phyloP scores from a whole-genome alignment of 768 basidiomycete species.

The Coprinellus micaceus region DNA sequence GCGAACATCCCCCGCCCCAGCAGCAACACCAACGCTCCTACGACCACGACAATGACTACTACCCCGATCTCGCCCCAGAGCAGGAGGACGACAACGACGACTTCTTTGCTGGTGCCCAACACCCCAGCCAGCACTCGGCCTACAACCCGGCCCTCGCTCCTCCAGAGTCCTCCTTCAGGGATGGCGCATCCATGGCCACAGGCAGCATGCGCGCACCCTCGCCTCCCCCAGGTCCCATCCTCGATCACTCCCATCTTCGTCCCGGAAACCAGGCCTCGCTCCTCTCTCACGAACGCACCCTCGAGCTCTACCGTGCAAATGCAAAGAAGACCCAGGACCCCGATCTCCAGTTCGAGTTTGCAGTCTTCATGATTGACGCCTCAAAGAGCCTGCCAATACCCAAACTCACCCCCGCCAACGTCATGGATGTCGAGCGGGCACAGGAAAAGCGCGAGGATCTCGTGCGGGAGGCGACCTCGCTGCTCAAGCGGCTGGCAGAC shows the following conservation, averaged over 20 bases:
- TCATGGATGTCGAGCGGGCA: conserved; percentile 78
- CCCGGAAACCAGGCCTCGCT: conserved; percentile 92
- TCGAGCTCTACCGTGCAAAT: conserved; percentile 95
- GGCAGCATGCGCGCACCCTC: conserved; percentile 66
- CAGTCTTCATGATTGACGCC: conserved; percentile 98
- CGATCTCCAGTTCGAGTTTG: conserved; percentile 96
- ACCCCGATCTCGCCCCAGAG: conserved; percentile 37
- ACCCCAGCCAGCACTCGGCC: conserved; percentile 26
- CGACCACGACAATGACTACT: conserved; percentile 39
- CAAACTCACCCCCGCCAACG: conserved; percentile 61
- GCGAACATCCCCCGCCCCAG: conserved; percentile 15
- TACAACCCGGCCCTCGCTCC: conserved; percentile 29
- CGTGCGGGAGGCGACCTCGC: conserved; percentile 78
- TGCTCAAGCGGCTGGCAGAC: conserved; percentile 90
- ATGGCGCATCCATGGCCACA: conserved; percentile 39
- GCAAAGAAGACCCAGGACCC: conserved; percentile 99
- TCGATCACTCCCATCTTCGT: conserved; percentile 89
- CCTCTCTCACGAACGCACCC: conserved; percentile 91
- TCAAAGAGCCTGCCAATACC: conserved; percentile 87
- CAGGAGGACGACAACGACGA: conserved; percentile 47
- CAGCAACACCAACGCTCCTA: conserved; percentile 26
- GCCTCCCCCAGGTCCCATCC: conserved; percentile 62
- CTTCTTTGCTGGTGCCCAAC: conserved; percentile 39
- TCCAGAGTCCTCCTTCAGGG: conserved; percentile 20
- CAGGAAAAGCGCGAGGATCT: conserved; percentile 83